Base-by-base conservation (phyloP, 1,284 basidiomycete genomes). In the Tilletia setariae region DNA sequence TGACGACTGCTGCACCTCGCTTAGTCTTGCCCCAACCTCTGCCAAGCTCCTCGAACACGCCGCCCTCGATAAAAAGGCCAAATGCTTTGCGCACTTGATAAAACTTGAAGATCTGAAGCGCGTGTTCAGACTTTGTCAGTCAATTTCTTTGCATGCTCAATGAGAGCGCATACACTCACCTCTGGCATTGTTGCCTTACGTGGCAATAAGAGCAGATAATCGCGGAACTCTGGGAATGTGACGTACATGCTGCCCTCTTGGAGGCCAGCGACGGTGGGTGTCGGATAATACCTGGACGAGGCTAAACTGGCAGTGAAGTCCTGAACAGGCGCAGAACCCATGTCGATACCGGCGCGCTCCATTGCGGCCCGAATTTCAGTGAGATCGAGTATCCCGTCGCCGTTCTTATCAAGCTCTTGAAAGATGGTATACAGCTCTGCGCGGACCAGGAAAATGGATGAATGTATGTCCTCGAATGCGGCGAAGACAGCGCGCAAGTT, bases 61-160 rank as follows among this genome's bases (percentile, higher is more conserved):
- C 80, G 13, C 78, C 75, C 64, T 74, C 74, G 25, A 80, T 78
- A 65, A 82, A 82, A 13, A 82, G 74, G 1, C 80, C 80, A 43
- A 78, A 78, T 1, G 79, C 79, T 65, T 81, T 81, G 19, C 80
- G 67, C 11, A 80, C 79, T 65, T 82, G 79, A 65, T 82, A 82
- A 70, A 82, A 82, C 35, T 76, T 75, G 67, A 76, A 80, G 68
- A 82, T 81, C 69, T 72, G 30, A 23, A 44, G 13, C 4, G 65
- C 43, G 21, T 28, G 47, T 56, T 16, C n/a, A 16, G 8, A 19
- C 23, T 15, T 8, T 30, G 51, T 15, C 19, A 43, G 25, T n/a
- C 15, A 28, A 25, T 21, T 25, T 6, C 8, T 21, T 1, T 15
- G n/a, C 63, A 42, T 19, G 19, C 11, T 28, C 15, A 25, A 8